phyloP scores from a whole-genome alignment of 1,139 yeast species.

The Blastobotrys apis region DNA sequence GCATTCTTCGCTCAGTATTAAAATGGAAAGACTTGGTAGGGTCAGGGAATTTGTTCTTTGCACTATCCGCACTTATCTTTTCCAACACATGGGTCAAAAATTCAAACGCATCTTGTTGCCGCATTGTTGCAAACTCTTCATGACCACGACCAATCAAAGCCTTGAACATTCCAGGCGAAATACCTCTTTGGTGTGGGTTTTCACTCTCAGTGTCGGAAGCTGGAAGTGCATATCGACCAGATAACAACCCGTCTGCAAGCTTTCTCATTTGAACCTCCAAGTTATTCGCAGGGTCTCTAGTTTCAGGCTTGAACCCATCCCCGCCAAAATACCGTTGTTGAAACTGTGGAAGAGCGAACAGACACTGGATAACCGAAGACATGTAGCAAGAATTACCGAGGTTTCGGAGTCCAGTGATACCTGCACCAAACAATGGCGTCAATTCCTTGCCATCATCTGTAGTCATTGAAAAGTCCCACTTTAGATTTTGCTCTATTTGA shows the following conservation, averaged over 20 bases:
- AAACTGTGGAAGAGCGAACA: conserved; percentile 47
- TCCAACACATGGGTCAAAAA: conserved; percentile 68
- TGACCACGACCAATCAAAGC: conserved; percentile 71
- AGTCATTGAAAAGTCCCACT: conserved; percentile 87
- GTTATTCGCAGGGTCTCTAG: conserved; percentile 57
- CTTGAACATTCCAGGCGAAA: conserved; percentile 74
- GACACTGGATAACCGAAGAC: conserved; percentile 72
- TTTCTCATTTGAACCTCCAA: conserved; percentile 70
- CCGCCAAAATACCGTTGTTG: conserved; percentile 28
- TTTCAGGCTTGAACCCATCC: conserved; percentile 18
- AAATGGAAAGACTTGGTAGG: conserved; percentile 62
- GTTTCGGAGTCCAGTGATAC: conserved; percentile 77
- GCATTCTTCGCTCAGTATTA: conserved; percentile 57
- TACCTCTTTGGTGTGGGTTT: conserved; percentile 61
- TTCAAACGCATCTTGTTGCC: conserved; percentile 95
- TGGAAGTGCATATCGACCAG: conserved; percentile 69
- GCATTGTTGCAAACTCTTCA: conserved; percentile 76
- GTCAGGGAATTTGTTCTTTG: conserved; percentile 27
- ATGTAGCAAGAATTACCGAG: conserved; percentile 92
- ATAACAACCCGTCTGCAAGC: conserved; percentile 69
- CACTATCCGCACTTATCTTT: conserved; percentile 47
- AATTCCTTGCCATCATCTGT: conserved; percentile 66
- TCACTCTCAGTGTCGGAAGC: conserved; percentile 23
- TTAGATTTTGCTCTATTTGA: conserved; percentile 86
- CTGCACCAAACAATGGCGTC: conserved; percentile 61